These are phyloP conservation scores for Podila clonocystis DNA, from an alignment of 192 early-diverging fungal genomes.

Conservation along the genomic window DNA sequence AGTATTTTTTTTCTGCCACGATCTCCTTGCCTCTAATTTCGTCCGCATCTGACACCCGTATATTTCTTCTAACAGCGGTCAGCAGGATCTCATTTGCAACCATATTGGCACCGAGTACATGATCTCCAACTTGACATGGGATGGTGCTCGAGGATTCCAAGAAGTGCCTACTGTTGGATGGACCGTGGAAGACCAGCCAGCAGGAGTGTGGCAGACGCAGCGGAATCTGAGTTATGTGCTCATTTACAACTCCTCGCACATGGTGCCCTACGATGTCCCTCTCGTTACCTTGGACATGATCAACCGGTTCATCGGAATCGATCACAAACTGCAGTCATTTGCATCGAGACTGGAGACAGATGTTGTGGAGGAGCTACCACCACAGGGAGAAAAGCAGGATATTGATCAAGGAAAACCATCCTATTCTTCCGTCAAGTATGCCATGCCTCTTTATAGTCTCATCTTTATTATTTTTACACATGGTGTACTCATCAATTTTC, in stretches of 20 bases:
- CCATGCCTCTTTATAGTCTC: neutral
- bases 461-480: neutral
- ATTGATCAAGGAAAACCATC: constrained; percentile 30
- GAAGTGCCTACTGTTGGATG: constrained; percentile 55
- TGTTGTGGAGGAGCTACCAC: neutral
- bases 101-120: constrained; percentile 73
- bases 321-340: constrained; percentile 25
- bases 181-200: constrained; percentile 53
- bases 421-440: constrained; percentile 14
- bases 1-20: neutral
- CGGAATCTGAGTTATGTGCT: constrained; percentile 83
- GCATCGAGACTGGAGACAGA: constrained; percentile 22
- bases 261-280: constrained; percentile 92
- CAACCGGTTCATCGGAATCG: constrained; percentile 79
- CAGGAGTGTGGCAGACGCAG: constrained; percentile 55
- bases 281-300: constrained; percentile 85
- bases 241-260: constrained; percentile 87
- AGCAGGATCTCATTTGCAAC: constrained; percentile 87
- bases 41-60: too few relatives aligned
- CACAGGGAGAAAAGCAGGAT: constrained; percentile 32
- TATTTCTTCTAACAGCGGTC: constrained; percentile 62
- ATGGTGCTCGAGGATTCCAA: constrained; percentile 66
- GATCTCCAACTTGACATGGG: constrained; percentile 75
- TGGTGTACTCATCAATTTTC: neutral
- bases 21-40: neutral